phyloP scores from a whole-genome alignment of 73 alveolate species.

The Loxodes magnus region DNA sequence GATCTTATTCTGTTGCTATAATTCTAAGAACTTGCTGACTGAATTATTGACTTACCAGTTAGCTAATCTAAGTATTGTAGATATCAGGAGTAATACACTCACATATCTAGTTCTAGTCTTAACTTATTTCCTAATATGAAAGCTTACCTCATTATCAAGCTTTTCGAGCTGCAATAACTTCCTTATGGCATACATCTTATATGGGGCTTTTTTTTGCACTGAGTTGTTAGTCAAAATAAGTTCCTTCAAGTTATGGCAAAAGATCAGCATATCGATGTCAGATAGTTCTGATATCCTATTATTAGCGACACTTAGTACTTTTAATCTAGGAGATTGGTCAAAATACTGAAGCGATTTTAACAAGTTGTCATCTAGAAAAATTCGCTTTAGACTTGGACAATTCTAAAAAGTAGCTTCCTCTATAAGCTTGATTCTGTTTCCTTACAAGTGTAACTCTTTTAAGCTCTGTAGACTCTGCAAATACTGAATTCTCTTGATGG shows the following conservation, averaged over 20 bases:
- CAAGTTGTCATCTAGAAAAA: conserved; percentile 58
- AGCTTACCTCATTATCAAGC: no score
- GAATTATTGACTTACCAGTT: no score
- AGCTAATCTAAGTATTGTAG: no score
- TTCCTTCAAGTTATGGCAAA: conserved; percentile 46
- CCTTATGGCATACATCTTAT: conserved; percentile 41
- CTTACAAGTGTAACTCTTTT: conserved; percentile 55
- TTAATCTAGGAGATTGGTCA: conserved; percentile 41
- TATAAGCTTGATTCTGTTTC: conserved; percentile 44
- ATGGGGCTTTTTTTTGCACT: conserved; percentile 52
- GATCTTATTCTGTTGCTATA: no score
- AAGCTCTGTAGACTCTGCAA: conserved; percentile 39
- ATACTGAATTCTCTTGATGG: conserved; percentile 46
- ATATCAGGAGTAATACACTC: no score
- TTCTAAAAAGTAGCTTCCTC: conserved; percentile 39
- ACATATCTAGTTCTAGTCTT: no score
- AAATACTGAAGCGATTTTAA: conserved; percentile 38
- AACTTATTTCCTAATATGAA: no score
- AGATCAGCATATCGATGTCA: conserved; percentile 52
- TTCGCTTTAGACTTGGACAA: conserved; percentile 23
- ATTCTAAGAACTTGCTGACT: no score
- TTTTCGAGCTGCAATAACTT: conserved; percentile 37
- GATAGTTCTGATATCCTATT: conserved; percentile 64
- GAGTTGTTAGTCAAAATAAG: conserved; percentile 46
- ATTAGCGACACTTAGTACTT: conserved; percentile 33